Base-by-base conservation (phyloP, 805 yeast genomes). In the Debaryomyces castellii region DNA sequence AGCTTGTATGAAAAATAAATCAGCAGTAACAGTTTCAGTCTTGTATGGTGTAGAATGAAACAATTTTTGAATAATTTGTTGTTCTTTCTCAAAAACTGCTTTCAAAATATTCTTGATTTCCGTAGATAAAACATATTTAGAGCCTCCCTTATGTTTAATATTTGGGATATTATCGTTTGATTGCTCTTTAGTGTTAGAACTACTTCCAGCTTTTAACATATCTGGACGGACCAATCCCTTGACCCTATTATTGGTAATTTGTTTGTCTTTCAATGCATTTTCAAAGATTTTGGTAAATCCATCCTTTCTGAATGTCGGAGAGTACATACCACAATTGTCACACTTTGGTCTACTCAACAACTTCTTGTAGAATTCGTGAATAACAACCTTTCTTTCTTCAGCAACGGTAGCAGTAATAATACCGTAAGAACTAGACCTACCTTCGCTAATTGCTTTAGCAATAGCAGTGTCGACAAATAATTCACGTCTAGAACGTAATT, bases 301-400 rank as follows among this genome's bases (percentile, higher is more conserved):
- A 63, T 94, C 99, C 59, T 91, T 92, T 71, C 99, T 83, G 74
- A 85, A 92, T 28, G 85, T 76, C 45, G 99, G 98, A 38, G 97
- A 89, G 66, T 76, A 88, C 96, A 91, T 88, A 37, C 90, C 89
- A 78, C 99, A 94, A 68, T 91, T 90, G 59, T 89, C 96, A 79
- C 99, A 94, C 66, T 84, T 87, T 45, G 90, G 84, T 66, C 97
- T 82, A 40, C 86, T 66, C 51, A 88, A 69, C 41, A 91, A 66
- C 56, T 80, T 80, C 57, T 80, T 81, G 73, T 90, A 88, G 58
- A 91, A 85, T 28, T 85, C 89, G 47, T 82, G 85, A 52, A 89
- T 75, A 45, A 82, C 67, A 9, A 62, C 63, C 63, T 92, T 90
- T 69, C 99, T 83, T 67, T 89, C 96, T 58, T 90, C 96, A 23